phyloP scores from a whole-genome alignment of 345 rosid species.

The Linum usitatissimum region DNA sequence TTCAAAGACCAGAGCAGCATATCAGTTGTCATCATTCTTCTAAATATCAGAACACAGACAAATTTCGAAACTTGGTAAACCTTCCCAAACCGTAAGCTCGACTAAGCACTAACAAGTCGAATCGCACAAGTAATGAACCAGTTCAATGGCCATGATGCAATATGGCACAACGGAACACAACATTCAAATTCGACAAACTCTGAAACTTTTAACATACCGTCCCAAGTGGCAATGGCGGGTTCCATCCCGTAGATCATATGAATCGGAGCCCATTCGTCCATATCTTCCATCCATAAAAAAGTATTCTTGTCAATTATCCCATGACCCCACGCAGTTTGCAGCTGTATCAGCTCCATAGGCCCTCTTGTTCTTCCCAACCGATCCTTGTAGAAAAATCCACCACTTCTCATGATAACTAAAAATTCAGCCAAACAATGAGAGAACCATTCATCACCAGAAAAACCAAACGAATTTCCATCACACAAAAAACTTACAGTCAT shows the following conservation, averaged over 20 bases:
- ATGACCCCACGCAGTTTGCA: conserved; percentile 84
- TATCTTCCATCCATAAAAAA: conserved; percentile 87
- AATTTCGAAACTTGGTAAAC: too few species aligned
- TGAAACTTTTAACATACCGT: conserved; percentile 37
- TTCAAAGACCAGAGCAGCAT: background rate
- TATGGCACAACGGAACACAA: background rate
- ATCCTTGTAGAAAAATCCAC: conserved; percentile 85
- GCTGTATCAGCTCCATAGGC: conserved; percentile 74
- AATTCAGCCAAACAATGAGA: background rate
- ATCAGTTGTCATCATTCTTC: background rate
- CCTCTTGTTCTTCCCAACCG: conserved; percentile 87
- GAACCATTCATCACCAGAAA: background rate
- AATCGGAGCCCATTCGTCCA: conserved; percentile 97
- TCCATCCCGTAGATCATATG: conserved; percentile 91
- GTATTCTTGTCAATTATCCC: conserved; percentile 85
- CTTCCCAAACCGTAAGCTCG: too few species aligned
- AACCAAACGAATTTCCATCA: background rate
- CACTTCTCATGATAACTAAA: conserved; percentile 72
- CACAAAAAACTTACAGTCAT: conserved; percentile 52
- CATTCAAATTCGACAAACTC: background rate
- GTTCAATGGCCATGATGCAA: background rate
- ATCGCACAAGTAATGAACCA: too few species aligned
- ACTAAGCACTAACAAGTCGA: too few species aligned
- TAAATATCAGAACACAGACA: background rate
- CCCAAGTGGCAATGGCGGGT: conserved; percentile 91